phyloP scores from a whole-genome alignment of 1,284 basidiomycete genomes.

The Neotropicomus parvogracilis region DNA sequence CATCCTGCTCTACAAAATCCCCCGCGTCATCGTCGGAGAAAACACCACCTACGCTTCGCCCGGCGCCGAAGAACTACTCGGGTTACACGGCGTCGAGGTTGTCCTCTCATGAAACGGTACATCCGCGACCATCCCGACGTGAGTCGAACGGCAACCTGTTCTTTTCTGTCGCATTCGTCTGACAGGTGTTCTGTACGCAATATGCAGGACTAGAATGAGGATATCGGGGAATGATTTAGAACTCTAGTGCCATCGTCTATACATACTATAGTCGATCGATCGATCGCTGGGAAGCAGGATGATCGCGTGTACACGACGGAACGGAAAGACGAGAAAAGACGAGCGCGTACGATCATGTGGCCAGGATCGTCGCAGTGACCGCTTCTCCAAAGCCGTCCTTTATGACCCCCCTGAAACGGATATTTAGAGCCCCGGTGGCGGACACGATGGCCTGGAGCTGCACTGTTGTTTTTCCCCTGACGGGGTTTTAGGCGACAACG shows the following conservation, averaged over 20 bases:
- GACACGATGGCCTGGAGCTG: slow-evolving; percentile 62
- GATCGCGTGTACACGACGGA: neutral
- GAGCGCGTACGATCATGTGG: slow-evolving; percentile 16
- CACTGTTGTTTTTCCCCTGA: slow-evolving; percentile 51
- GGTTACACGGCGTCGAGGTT: slow-evolving; percentile 49
- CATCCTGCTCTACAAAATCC: slow-evolving; percentile 56
- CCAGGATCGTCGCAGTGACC: slow-evolving; percentile 21
- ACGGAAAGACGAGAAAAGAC: neutral
- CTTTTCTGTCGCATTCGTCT: too few relatives aligned
- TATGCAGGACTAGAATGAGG: slow-evolving; percentile 53
- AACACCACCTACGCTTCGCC: slow-evolving; percentile 41
- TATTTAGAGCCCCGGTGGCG: slow-evolving; percentile 46
- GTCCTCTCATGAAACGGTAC: slow-evolving; percentile 45
- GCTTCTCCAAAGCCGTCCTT: slow-evolving; percentile 34
- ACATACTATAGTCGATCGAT: slow-evolving; percentile 3
- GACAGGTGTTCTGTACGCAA: slow-evolving; percentile 9
- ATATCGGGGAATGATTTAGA: slow-evolving; percentile 44
- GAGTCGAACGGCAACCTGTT: slow-evolving; percentile 10
- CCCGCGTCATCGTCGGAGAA: slow-evolving; percentile 59
- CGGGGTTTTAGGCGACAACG: slow-evolving; percentile 50
- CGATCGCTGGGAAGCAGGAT: neutral
- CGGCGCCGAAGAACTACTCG: slow-evolving; percentile 50
- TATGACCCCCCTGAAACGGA: slow-evolving; percentile 47
- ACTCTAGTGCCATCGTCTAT: slow-evolving; percentile 6
- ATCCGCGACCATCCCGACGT: slow-evolving; percentile 52